These are phyloP conservation scores for Laguncularia racemosa DNA, from an alignment of 345 rosid species.

Conservation along the genomic window DNA sequence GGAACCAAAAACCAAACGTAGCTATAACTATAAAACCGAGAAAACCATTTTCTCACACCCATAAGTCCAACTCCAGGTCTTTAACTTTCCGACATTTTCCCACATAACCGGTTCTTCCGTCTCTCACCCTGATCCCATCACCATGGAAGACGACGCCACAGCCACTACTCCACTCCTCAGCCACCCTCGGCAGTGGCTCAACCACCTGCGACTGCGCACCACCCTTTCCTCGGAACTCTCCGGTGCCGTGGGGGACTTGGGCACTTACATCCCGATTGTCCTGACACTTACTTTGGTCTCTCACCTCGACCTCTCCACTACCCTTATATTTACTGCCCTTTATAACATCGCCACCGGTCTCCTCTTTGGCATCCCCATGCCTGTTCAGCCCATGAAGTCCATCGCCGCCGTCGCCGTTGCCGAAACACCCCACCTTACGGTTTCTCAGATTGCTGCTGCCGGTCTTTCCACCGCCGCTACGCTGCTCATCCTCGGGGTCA, in stretches of 20 bases:
- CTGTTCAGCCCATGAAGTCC: slow-evolving; percentile 87
- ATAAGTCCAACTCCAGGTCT: too few species aligned
- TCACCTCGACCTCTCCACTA: slow-evolving; percentile 59
- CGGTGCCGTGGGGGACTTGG: slow-evolving; percentile 82
- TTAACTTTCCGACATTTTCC: too few species aligned
- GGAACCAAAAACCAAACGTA: too few species aligned
- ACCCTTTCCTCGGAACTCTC: slow-evolving; percentile 54
- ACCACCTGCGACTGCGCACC: slow-evolving; percentile 33
- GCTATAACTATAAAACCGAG: too few species aligned
- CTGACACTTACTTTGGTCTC: slow-evolving; percentile 62
- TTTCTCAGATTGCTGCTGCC: slow-evolving; percentile 62
- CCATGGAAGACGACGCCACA: slow-evolving; percentile 7
- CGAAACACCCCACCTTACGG: slow-evolving; percentile 55
- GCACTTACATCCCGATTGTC: slow-evolving; percentile 75
- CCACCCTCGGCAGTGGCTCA: slow-evolving; percentile 28
- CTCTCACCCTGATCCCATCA: too few species aligned
- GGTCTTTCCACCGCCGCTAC: slow-evolving; percentile 52
- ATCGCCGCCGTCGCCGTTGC: slow-evolving; percentile 79
- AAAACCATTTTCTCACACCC: too few species aligned
- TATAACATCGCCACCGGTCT: slow-evolving; percentile 73
- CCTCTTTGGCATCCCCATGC: slow-evolving; percentile 80
- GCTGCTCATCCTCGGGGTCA: slow-evolving; percentile 57
- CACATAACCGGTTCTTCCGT: too few species aligned
- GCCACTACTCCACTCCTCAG: slow-evolving; percentile 23
- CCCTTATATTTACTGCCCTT: slow-evolving; percentile 66